These are phyloP conservation scores for Cladosporium colombiae DNA, from an alignment of 2,329 filamentous ascomycete genomes.

Conservation along the genomic window DNA sequence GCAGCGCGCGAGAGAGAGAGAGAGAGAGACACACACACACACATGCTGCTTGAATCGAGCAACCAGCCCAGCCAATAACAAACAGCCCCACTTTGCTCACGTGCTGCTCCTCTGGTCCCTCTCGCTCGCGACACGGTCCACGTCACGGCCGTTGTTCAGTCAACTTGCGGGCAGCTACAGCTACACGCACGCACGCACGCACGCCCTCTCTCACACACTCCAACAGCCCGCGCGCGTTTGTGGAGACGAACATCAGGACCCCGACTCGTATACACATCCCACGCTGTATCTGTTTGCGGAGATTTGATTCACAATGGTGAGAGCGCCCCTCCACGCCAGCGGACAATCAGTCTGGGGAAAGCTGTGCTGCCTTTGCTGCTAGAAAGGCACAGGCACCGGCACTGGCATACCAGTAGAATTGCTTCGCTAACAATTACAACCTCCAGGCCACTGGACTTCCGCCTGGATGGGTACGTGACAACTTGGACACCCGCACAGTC, in stretches of 20 bases:
- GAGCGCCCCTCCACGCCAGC: slow-evolving; percentile 9
- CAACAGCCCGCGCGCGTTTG: background rate
- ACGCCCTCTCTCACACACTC: background rate
- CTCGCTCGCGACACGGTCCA: background rate
- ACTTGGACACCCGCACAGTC: background rate
- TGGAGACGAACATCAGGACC: slow-evolving; percentile 5
- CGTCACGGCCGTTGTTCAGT: background rate
- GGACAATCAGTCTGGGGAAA: slow-evolving; percentile 16
- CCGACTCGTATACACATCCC: background rate
- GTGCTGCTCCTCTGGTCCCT: background rate
- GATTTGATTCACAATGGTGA: slow-evolving; percentile 18
- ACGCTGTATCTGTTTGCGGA: slow-evolving; percentile 10
- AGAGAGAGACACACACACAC: no score
- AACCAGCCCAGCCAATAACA: background rate
- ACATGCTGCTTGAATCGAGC: background rate
- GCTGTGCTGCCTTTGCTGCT: slow-evolving; percentile 12
- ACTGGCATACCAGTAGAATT: background rate
- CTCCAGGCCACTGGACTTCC: slow-evolving; percentile 36
- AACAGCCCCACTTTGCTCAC: background rate
- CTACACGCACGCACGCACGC: background rate
- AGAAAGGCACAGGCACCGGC: background rate
- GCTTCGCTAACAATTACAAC: slow-evolving; percentile 4
- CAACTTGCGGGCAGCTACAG: slow-evolving; percentile 7
- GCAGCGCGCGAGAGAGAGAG: background rate
- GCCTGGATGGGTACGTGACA: slow-evolving; percentile 31